phyloP scores from a whole-genome alignment of 2,329 filamentous ascomycete genomes.

The Leptographium procerum region DNA sequence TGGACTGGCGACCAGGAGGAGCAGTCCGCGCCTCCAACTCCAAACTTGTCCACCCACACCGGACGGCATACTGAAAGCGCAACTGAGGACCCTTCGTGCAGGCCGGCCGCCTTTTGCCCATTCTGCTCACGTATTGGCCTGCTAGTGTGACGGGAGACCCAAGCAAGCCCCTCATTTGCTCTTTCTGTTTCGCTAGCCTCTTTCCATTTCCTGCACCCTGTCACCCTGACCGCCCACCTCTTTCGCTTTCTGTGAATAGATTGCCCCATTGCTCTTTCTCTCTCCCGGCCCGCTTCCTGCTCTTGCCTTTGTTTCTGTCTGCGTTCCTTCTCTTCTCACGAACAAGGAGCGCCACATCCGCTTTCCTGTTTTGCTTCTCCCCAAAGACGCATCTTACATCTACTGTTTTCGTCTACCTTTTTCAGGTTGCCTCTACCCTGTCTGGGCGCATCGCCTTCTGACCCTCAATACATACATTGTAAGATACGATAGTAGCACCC shows the following conservation, averaged over 20 bases:
- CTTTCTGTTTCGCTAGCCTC: neutral
- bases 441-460: no score
- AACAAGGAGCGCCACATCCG: neutral
- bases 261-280: neutral
- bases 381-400: no score
- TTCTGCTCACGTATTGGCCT: neutral
- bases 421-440: no score
- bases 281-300: neutral
- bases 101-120: no score
- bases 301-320: neutral
- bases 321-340: neutral
- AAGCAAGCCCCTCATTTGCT: neutral
- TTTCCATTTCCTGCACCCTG: no score
- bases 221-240: neutral
- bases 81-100: neutral
- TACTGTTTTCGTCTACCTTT: no score
- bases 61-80: neutral
- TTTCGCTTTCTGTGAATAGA: neutral
- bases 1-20: slow-evolving; percentile 2
- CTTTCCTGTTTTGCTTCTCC: neutral
- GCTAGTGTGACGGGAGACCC: neutral
- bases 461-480: no score
- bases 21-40: neutral
- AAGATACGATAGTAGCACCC: no score
- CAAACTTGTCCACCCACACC: neutral